A percentile compares a stretch with the other conserved stretches of the same genome.
Conservation (phyloP, 805 yeast species). For the Cyberlindnera maclurae region DNA sequence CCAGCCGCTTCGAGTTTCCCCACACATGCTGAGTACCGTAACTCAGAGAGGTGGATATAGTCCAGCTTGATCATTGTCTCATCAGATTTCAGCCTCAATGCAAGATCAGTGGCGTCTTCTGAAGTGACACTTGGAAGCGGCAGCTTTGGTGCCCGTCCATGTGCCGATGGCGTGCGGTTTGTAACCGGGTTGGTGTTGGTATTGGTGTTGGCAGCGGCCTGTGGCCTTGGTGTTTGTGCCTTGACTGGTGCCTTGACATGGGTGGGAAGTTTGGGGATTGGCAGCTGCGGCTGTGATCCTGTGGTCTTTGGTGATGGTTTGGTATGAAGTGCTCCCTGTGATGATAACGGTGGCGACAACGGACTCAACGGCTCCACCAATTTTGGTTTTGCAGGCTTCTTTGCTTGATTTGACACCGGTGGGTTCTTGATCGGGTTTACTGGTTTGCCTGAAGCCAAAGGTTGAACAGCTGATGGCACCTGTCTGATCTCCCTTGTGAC, state of each 20-base stretch:
- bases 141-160: no score
- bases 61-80: slow-evolving; percentile 21
- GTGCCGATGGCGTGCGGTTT: no score
- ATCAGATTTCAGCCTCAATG: neutral
- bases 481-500: neutral
- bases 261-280: neutral
- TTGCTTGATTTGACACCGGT: slow-evolving; percentile 3
- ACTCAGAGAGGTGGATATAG: slow-evolving; percentile 16
- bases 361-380: neutral
- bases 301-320: slow-evolving; percentile 2
- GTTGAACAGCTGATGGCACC: neutral
- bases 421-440: neutral
- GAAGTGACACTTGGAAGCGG: no score
- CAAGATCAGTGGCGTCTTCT: no score
- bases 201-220: no score
- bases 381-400: slow-evolving; percentile 2
- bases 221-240: slow-evolving; percentile 7
- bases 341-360: no score
- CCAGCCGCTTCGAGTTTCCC: neutral
- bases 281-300: neutral
- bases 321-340: no score
- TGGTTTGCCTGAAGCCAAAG: neutral
- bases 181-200: no score
- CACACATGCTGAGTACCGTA: slow-evolving; percentile 2
- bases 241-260: neutral